Conservation (phyloP, 495 filamentous ascomycete genomes). For the Hypoxylon crocopeplum region DNA sequence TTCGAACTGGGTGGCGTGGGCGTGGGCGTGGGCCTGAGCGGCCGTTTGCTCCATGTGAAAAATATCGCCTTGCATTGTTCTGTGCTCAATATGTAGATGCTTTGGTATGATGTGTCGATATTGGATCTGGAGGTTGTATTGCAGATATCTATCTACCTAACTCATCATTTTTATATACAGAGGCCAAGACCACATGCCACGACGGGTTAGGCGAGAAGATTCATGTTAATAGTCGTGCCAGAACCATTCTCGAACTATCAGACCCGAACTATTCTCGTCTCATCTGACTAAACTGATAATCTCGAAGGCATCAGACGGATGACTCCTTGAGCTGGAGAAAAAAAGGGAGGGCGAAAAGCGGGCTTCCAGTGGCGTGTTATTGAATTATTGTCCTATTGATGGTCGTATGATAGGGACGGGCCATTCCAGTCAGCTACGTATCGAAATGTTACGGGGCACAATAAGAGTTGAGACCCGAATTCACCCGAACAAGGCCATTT, state of each 20-base stretch:
- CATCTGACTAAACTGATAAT: constrained; percentile 18
- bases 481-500: constrained; percentile 23
- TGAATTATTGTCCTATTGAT: constrained; percentile 31
- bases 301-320: constrained; percentile 10
- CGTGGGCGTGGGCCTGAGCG: constrained; percentile 13
- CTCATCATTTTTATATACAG: constrained; percentile 27
- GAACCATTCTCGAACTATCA: constrained; percentile 36
- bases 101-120: constrained; percentile 13
- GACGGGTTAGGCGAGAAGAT: background rate
- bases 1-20: constrained; percentile 11
- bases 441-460: constrained; percentile 26
- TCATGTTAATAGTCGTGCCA: constrained; percentile 1
- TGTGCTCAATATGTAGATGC: background rate
- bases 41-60: constrained; percentile 39
- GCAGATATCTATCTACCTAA: background rate
- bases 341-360: constrained; percentile 18
- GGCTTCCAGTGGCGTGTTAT: constrained; percentile 27
- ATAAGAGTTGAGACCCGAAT: constrained; percentile 17
- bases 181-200: constrained; percentile 2
- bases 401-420: constrained; percentile 27
- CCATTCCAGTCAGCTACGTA: constrained; percentile 3
- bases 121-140: constrained; percentile 4
- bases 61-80: constrained; percentile 42
- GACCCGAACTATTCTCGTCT: constrained; percentile 37
- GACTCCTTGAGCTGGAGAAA: constrained; percentile 12